A percentile compares a stretch with the other conserved stretches of the same genome.
Evolutionary conservation across 2,329 filamentous ascomycete genomes (phyloP).

Genomic region (Mycosphaerella arachidis): DNA sequence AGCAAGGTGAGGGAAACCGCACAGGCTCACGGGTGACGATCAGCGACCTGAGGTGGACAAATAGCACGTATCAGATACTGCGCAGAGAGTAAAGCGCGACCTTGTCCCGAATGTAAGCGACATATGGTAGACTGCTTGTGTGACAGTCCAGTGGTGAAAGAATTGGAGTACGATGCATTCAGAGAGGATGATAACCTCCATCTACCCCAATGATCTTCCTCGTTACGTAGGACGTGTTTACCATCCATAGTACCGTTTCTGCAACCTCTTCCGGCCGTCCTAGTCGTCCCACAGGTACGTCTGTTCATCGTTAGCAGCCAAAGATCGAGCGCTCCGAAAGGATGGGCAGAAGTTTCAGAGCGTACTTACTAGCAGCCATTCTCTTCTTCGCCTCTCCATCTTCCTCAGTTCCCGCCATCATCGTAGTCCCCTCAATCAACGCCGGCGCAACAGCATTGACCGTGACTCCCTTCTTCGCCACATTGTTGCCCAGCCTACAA

Average conservation of each 20-base stretch:
- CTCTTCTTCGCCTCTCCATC: constrained; percentile 26
- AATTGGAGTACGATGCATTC: too few species aligned
- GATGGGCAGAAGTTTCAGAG: too few species aligned
- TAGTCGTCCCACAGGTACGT: constrained; percentile 43
- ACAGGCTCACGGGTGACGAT: too few species aligned
- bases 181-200: constrained; percentile 40
- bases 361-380: constrained; percentile 32
- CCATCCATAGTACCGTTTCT: constrained; percentile 46
- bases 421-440: constrained; percentile 40
- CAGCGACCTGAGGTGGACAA: too few species aligned
- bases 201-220: constrained; percentile 44
- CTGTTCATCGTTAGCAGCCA: constrained; percentile 18
- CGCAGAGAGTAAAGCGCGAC: too few species aligned
- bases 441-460: constrained; percentile 49
- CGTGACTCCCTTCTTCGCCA: constrained; percentile 44
- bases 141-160: too few species aligned
- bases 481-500: constrained; percentile 34
- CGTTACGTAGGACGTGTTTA: constrained; percentile 44
- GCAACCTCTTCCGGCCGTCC: constrained; percentile 46
- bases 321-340: too few species aligned
- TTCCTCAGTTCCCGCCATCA: constrained; percentile 37
- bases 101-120: too few species aligned
- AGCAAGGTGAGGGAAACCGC: too few species aligned
- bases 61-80: too few species aligned
- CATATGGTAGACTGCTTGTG: too few species aligned